Conservation (phyloP, 1,139 yeast genomes). For the Yamadazyma taylorii region DNA sequence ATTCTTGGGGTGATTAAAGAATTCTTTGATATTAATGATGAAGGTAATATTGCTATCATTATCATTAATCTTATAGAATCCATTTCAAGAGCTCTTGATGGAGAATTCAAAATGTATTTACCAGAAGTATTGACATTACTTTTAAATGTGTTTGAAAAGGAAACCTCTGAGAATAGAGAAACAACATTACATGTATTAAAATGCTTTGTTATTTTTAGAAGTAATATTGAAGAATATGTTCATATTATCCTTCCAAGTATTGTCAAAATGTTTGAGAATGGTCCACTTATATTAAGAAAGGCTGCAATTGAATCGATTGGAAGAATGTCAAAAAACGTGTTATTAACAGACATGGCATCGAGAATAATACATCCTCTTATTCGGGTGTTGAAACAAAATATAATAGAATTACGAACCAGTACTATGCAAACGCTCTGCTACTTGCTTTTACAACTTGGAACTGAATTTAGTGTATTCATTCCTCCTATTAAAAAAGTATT, state of each 20-base stretch:
- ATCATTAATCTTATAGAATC: slow-evolving; percentile 82
- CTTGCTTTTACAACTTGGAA: slow-evolving; percentile 75
- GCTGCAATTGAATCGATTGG: slow-evolving; percentile 88
- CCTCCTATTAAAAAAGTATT: slow-evolving; percentile 81
- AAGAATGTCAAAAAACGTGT: slow-evolving; percentile 69
- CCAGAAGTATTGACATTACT: slow-evolving; percentile 77
- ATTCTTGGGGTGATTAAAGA: slow-evolving; percentile 78
- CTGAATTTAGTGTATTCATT: slow-evolving; percentile 81
- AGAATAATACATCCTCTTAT: slow-evolving; percentile 85
- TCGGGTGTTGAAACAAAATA: slow-evolving; percentile 59
- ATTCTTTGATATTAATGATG: slow-evolving; percentile 55
- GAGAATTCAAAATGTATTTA: slow-evolving; percentile 84
- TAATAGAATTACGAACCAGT: slow-evolving; percentile 62
- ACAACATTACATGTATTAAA: slow-evolving; percentile 77
- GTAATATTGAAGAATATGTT: slow-evolving; percentile 83
- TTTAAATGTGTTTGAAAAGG: slow-evolving; percentile 77
- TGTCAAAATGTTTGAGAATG: slow-evolving; percentile 75
- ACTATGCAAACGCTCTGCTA: slow-evolving; percentile 82
- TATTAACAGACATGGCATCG: slow-evolving; percentile 85
- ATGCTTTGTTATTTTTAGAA: slow-evolving; percentile 86
- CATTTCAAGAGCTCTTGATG: slow-evolving; percentile 82
- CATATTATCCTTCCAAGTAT: slow-evolving; percentile 85
- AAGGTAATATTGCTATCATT: slow-evolving; percentile 69
- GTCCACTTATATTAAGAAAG: slow-evolving; percentile 57
- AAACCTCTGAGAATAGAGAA: slow-evolving; percentile 60